These are phyloP conservation scores for Tieghemostelium lacteum DNA, from an alignment of 78 protist genomes.

Conservation along the genomic window DNA sequence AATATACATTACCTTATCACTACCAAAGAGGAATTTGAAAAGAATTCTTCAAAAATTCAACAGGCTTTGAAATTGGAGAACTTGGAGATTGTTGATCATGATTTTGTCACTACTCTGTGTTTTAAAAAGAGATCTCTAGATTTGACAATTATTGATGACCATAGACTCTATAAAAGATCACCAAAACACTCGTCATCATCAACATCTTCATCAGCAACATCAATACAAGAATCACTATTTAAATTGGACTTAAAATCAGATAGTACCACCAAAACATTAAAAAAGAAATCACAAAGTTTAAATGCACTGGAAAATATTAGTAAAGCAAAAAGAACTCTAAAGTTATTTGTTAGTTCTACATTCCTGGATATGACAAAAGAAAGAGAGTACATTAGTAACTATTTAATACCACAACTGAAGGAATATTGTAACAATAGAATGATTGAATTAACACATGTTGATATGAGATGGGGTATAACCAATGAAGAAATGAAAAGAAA, in stretches of 20 bases:
- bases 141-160: background rate
- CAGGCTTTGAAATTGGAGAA: conserved; percentile 11
- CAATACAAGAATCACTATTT: background rate
- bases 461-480: conserved; percentile 66
- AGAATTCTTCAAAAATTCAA: conserved; percentile 27
- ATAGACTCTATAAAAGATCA: background rate
- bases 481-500: conserved; percentile 5
- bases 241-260: background rate
- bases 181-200: background rate
- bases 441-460: conserved; percentile 50
- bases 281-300: background rate
- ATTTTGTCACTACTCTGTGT: too few species aligned
- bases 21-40: conserved; percentile 8
- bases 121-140: background rate
- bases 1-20: conserved; percentile 27
- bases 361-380: conserved; percentile 54
- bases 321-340: background rate
- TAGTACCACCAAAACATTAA: background rate
- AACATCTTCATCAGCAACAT: background rate
- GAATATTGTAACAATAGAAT: conserved; percentile 11
- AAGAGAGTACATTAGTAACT: conserved; percentile 15
- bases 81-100: background rate
- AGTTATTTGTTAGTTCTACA: conserved; percentile 23
- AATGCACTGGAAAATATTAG: conserved; percentile 7
- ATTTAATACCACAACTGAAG: conserved; percentile 40